Base-by-base conservation (phyloP, 176 grass and related monocot genomes). In the Alopecurus myosuroides region DNA sequence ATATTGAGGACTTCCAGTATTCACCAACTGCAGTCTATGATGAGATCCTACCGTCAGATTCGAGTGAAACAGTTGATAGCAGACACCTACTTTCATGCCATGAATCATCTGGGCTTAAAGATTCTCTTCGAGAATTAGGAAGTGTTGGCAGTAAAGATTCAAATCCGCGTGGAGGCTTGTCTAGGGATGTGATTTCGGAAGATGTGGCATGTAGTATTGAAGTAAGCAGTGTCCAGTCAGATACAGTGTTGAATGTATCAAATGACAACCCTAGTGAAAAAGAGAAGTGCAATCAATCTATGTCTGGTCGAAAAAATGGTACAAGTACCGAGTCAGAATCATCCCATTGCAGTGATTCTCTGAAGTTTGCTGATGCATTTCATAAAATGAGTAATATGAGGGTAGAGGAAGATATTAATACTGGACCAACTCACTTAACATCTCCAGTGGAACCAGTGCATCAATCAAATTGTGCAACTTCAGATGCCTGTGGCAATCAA, bases 321-420 rank as follows among this genome's bases (percentile, higher is more conserved):
- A 14, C 2, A 29, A 30, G 2, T 58, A 61, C 64, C 29, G 51
- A 81, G 12, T 70, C 55, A 73, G 80, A 74, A 52, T 81, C 82
- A 78, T 73, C 64, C 71, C 40, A 71, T 92, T 50, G 44, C 25
- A 74, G 36, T 84, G 85, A 75, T 81, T 74, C 78, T 81, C 36
- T 74, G 63, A 89, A 56, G 30, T 63, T 89, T 64, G 6, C 64
- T 67, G 70, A 81, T 78, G 23, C 63, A 72, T 41, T 80, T 44
- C 52, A 64, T 72, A 70, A 79, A 50, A 83, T 78, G 63, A 87
- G 84, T 68, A 79, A 68, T 84, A 65, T 74, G 81, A 86, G 45
- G 19, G 78, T 77, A 39, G 70, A 67, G 52, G 86, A 65, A 55
- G 77, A 77, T 76, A 87, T 17, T 69, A 80, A 44, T 66, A 66